Base-by-base conservation (phyloP, 257 asterid genomes). In the Gentiana dahurica region DNA sequence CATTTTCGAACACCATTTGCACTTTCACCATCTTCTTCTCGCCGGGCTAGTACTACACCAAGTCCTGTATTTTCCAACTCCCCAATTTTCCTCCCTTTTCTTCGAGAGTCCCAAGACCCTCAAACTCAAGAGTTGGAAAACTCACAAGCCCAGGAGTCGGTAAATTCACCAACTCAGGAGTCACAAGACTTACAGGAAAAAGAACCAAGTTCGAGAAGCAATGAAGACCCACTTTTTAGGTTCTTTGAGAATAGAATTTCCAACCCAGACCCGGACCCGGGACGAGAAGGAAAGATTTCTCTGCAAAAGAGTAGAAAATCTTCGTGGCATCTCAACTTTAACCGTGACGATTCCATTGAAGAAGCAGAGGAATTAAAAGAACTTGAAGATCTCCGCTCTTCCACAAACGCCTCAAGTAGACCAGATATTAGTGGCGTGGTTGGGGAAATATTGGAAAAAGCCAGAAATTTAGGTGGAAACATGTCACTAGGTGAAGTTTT, bases 401-500 rank as follows among this genome's bases (percentile, higher is more conserved):
- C 67, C 50, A 52, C 64, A 44, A 65, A 46, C 65, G 65, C 70
- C 36, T 10, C 65, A 38, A 11, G 12, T 51, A 36, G 56, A 8
- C 7, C 9, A 35, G 35, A 56, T 60, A 55, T n/a, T 45, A 58
- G 59, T 34, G 60, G 75, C 15, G 65, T 55, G 57, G 67, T 47
- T 3, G 75, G 54, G 54, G 70, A 81, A 71, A 77, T 91, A 69
- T 45, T 81, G 70, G 75, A 43, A 49, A 72, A 79, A 55, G 80
- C 84, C 32, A 78, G 81, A 85, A 61, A 36, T 8, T 77, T 83
- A 13, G 84, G 80, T 36, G 82, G 74, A 52, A 81, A 85, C 55
- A 69, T 75, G 50, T 85, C 94, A 1, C 47, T 87, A 53, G 96
- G 95, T 66, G 97, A 91, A 71, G 92, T 78, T 15, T 51, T 91